Percentiles rank a stretch among this genome's conserved stretches.
Evolutionary conservation across 768 basidiomycete species (phyloP).

Genomic region (Boletus subparvulus): DNA sequence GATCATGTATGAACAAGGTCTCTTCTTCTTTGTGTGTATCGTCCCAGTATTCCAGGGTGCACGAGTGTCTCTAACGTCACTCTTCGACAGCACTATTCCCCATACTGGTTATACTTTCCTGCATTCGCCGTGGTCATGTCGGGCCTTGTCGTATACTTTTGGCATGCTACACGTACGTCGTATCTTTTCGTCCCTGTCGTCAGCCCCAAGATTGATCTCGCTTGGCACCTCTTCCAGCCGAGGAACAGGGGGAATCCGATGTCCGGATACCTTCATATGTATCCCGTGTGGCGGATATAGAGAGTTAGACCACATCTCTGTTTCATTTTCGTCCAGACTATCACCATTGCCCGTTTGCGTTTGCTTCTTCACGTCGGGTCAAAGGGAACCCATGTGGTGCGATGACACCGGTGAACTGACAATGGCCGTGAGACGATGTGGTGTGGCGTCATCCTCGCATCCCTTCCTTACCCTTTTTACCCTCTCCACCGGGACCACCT

Average conservation of each 20-base stretch:
- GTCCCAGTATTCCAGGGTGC: not conserved
- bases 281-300: not conserved
- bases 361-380: not conserved
- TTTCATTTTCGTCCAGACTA: not conserved
- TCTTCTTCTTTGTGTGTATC: slow-evolving; percentile 52
- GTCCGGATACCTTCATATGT: slow-evolving; percentile 25
- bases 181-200: not conserved
- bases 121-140: slow-evolving; percentile 68
- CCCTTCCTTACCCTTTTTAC: not conserved
- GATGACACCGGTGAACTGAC: not conserved
- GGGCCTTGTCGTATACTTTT: slow-evolving; percentile 83
- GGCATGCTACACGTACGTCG: slow-evolving; percentile 73
- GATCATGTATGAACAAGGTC: slow-evolving; percentile 28
- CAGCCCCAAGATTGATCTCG: not conserved
- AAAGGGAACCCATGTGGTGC: not conserved
- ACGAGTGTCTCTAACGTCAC: not conserved
- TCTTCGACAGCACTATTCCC: slow-evolving; percentile 62
- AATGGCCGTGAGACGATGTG: not conserved
- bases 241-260: slow-evolving; percentile 59
- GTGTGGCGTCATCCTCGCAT: not conserved
- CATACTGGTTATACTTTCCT: slow-evolving; percentile 88
- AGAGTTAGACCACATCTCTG: slow-evolving; percentile 1
- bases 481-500: not conserved
- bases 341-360: not conserved
- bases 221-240: slow-evolving; percentile 46